A percentile compares a stretch with the other conserved stretches of the same genome.
phyloP scores from a whole-genome alignment of 495 filamentous ascomycete genomes.

The Opeltia flavorubescens region DNA sequence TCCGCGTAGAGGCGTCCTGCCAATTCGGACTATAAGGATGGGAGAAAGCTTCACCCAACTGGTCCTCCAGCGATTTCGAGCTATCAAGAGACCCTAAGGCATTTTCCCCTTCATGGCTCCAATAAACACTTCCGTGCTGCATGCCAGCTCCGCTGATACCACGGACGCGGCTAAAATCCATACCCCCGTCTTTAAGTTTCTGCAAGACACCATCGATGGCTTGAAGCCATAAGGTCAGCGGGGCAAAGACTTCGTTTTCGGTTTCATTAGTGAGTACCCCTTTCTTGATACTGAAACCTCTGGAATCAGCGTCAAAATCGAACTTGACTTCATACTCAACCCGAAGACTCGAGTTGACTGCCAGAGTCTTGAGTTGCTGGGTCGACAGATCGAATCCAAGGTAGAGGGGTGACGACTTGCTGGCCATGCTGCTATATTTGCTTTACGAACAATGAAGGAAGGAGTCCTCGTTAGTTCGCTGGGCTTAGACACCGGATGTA shows the following conservation, averaged over 20 bases:
- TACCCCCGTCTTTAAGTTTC: slow-evolving; percentile 52
- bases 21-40: slow-evolving; percentile 88
- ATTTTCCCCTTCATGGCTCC: slow-evolving; percentile 57
- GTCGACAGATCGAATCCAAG: slow-evolving; percentile 94
- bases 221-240: slow-evolving; percentile 88
- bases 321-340: slow-evolving; percentile 63
- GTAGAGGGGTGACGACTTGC: slow-evolving; percentile 52
- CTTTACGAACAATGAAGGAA: neutral
- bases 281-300: slow-evolving; percentile 61
- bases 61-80: slow-evolving; percentile 46
- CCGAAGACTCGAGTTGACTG: slow-evolving; percentile 65
- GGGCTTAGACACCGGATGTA: too few species aligned
- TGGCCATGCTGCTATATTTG: slow-evolving; percentile 17
- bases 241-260: slow-evolving; percentile 79
- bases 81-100: slow-evolving; percentile 47
- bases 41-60: slow-evolving; percentile 63
- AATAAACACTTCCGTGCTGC: slow-evolving; percentile 94
- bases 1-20: slow-evolving; percentile 91
- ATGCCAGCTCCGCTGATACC: slow-evolving; percentile 88
- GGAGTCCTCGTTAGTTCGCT: too few species aligned
- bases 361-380: slow-evolving; percentile 87
- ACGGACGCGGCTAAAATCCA: slow-evolving; percentile 62
- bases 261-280: slow-evolving; percentile 70
- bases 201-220: slow-evolving; percentile 72
- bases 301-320: slow-evolving; percentile 61